Conservation (phyloP, 2,329 filamentous ascomycete species). For the Aspergillus sp. region DNA sequence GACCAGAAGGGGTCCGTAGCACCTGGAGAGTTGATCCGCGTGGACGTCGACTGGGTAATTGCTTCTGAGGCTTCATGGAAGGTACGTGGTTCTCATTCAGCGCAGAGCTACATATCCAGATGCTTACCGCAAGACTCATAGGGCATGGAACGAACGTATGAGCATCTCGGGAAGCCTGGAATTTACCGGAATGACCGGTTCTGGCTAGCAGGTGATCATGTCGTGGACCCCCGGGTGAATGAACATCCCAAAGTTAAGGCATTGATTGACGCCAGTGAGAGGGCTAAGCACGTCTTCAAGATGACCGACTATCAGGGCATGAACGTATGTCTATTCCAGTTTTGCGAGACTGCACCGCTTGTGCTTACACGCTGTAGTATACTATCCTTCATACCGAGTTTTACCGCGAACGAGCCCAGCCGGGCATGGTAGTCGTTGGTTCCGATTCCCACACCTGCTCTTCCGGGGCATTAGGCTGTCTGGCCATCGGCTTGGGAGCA, state of each 20-base stretch:
- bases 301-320: conserved; percentile 48
- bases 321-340: conserved; percentile 27
- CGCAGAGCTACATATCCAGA: neutral
- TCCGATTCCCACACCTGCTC: conserved; percentile 53
- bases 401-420: conserved; percentile 46
- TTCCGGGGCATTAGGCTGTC: conserved; percentile 42
- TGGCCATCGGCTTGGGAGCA: conserved; percentile 50
- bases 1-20: conserved; percentile 28
- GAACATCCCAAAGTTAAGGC: conserved; percentile 37
- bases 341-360: too few relatives aligned
- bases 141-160: conserved; percentile 47
- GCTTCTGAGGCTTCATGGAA: conserved; percentile 48
- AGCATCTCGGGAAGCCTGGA: conserved; percentile 42
- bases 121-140: neutral
- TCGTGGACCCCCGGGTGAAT: conserved; percentile 49
- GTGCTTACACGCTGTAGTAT: conserved; percentile 15
- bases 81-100: conserved; percentile 15
- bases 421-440: conserved; percentile 48
- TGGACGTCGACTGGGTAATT: conserved; percentile 51
- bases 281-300: conserved; percentile 44
- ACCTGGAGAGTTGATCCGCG: conserved; percentile 43
- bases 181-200: conserved; percentile 55
- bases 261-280: conserved; percentile 42
- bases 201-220: conserved; percentile 54
- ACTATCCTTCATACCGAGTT: conserved; percentile 55